phyloP scores from a whole-genome alignment of 768 basidiomycete species.

The Kwoniella sp. region DNA sequence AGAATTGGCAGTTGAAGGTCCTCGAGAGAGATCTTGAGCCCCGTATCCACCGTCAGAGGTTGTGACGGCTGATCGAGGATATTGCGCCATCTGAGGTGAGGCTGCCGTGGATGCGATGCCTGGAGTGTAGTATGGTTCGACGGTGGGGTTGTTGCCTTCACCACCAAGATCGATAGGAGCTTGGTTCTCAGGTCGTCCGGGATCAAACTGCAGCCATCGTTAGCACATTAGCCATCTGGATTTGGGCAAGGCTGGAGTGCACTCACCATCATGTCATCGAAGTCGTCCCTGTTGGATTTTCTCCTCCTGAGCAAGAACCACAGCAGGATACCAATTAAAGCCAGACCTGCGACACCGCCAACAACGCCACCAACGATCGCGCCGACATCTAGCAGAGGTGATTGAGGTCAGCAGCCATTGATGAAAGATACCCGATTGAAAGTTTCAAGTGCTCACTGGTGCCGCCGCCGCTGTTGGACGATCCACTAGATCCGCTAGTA shows the following conservation, averaged over 20 bases:
- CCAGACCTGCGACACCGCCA: conserved; percentile 44
- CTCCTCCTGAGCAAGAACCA: conserved; percentile 37
- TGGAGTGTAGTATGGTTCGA: conserved; percentile 52
- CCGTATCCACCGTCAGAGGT: conserved; percentile 43
- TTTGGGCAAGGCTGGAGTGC: neutral
- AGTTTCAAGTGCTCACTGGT: conserved; percentile 19
- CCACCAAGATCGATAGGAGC: conserved; percentile 47
- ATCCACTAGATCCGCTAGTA: neutral
- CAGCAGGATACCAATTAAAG: conserved; percentile 28
- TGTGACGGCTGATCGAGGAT: conserved; percentile 44
- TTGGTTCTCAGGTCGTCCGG: conserved; percentile 46
- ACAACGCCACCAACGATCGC: conserved; percentile 48
- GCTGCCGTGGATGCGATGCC: conserved; percentile 46
- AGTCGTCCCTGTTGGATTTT: conserved; percentile 44
- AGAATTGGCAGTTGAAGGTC: conserved; percentile 46
- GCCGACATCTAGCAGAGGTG: conserved; percentile 20
- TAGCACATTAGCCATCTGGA: neutral
- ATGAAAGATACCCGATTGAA: neutral
- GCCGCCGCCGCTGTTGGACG: neutral
- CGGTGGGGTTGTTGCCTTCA: conserved; percentile 33
- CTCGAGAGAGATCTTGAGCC: conserved; percentile 39
- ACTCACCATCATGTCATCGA: conserved; percentile 56
- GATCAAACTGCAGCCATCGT: conserved; percentile 44
- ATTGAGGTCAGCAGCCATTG: neutral
- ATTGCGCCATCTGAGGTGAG: conserved; percentile 53